Base-by-base conservation (phyloP, 2,329 filamentous ascomycete genomes). In the Colletotrichum sp. region DNA sequence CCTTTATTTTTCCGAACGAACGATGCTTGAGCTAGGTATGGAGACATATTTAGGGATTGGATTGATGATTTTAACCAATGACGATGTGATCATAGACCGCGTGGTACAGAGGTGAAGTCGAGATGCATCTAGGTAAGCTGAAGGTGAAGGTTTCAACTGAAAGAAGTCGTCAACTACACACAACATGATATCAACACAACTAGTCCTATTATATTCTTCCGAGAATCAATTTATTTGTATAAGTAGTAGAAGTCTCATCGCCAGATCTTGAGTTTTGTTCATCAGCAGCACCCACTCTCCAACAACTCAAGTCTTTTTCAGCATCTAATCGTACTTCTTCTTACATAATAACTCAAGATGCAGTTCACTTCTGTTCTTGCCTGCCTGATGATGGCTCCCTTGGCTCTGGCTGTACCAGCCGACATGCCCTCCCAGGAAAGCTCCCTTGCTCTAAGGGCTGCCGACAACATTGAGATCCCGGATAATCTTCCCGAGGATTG, bases 401-500 rank as follows among this genome's bases (percentile, higher is more conserved):
- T 65, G 39, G 21, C 59, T 14, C 36, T 65, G 39, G 68, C 68
- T 21, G 16, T 71, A 14, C 68, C 68, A 24, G 39, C 68, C 59
- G 68, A 71, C 14, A 18, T 65, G 13, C 9, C 59, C 6, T 18
- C 68, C 18, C 30, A 32, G 2, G 68, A 65, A 34, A 36, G 36
- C 39, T 32, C 68, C n/a, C 36, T 71, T 36, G 28, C 5, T 12
- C 26, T 55, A 0, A 71, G 39, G 26, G 68, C 68, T 26, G 9
- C 36, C 21, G 36, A 65, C 9, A 36, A 71, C 16, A 39, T 65
- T 7, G 68, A 71, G 39, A 26, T 71, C n/a, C 68, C 68, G 10
- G 52, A 36, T 10, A 34, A 71, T 24, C 68, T 71, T 26, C 68
- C 59, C 16, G 68, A 71, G n/a, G 68, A 71, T 39, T 65, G 59